Percentiles rank a stretch among this genome's conserved stretches.
Conservation (phyloP, 495 filamentous ascomycete genomes). For the Astrocystis sublimbata region DNA sequence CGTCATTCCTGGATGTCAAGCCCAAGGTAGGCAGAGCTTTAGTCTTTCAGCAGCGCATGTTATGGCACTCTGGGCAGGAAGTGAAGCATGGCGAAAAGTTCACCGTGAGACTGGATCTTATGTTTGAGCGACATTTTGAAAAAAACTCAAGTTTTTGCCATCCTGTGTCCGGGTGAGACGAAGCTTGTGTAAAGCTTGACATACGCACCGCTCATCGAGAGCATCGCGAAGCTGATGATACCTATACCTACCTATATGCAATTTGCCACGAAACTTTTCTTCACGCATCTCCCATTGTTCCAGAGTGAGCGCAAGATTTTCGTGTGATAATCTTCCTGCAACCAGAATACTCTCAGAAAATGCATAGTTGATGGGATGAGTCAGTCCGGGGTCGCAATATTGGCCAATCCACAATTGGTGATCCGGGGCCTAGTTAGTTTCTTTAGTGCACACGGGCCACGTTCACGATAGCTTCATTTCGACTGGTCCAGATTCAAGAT, state of each 20-base stretch:
- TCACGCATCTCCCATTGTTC: background rate
- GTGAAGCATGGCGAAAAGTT: slow-evolving; percentile 72
- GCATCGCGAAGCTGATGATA: no score
- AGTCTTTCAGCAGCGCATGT: slow-evolving; percentile 71
- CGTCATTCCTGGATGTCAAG: slow-evolving; percentile 70
- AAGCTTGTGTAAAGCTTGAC: background rate
- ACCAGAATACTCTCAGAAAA: background rate
- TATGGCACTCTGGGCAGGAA: slow-evolving; percentile 75
- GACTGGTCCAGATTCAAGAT: slow-evolving; percentile 16
- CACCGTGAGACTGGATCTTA: slow-evolving; percentile 74
- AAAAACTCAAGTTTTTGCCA: slow-evolving; percentile 4
- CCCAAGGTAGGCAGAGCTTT: slow-evolving; percentile 72
- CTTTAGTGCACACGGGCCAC: slow-evolving; percentile 15
- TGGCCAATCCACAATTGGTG: slow-evolving; percentile 12
- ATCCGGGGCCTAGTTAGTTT: slow-evolving; percentile 15
- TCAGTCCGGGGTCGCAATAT: slow-evolving; percentile 2
- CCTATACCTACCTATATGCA: no score
- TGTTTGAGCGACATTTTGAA: slow-evolving; percentile 57
- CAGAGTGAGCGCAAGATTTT: background rate
- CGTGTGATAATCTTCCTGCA: slow-evolving; percentile 4
- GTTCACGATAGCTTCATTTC: slow-evolving; percentile 25
- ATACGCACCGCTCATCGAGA: background rate
- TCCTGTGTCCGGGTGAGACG: background rate
- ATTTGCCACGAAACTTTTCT: background rate
- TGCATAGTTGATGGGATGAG: slow-evolving; percentile 2